phyloP scores from a whole-genome alignment of 345 rosid genomes.

The Salix dunnii region DNA sequence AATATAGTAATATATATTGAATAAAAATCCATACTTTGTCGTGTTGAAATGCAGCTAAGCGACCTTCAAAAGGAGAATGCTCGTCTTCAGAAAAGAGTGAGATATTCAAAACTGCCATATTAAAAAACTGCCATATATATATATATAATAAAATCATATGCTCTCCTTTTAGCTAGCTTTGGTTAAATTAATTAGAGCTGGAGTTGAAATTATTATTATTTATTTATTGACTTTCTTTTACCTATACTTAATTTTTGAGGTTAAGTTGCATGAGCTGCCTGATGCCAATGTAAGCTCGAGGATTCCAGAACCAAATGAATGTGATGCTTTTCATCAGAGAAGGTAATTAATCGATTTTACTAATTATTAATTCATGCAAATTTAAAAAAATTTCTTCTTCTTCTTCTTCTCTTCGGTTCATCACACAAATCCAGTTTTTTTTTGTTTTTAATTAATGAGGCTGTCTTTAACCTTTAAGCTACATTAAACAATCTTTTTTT shows the following conservation, averaged over 20 bases:
- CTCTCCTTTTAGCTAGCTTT: neutral
- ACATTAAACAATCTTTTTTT: no score
- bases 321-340: slow-evolving; percentile 12
- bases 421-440: no score
- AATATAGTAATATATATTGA: neutral
- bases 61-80: slow-evolving; percentile 48
- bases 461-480: no score
- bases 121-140: no score
- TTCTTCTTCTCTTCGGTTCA: no score
- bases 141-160: neutral
- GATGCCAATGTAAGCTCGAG: slow-evolving; percentile 22
- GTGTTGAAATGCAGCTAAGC: slow-evolving; percentile 30
- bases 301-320: slow-evolving; percentile 10
- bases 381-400: no score
- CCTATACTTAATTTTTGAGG: neutral
- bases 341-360: slow-evolving; percentile 19
- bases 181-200: neutral
- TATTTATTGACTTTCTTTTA: neutral
- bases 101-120: slow-evolving; percentile 10
- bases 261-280: slow-evolving; percentile 29
- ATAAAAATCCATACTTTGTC: neutral
- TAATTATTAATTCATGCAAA: neutral
- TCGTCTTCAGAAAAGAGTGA: slow-evolving; percentile 47
- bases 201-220: neutral
- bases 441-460: no score